Conservation (phyloP, 306 rosid species). For the Acmispon strigosus region DNA sequence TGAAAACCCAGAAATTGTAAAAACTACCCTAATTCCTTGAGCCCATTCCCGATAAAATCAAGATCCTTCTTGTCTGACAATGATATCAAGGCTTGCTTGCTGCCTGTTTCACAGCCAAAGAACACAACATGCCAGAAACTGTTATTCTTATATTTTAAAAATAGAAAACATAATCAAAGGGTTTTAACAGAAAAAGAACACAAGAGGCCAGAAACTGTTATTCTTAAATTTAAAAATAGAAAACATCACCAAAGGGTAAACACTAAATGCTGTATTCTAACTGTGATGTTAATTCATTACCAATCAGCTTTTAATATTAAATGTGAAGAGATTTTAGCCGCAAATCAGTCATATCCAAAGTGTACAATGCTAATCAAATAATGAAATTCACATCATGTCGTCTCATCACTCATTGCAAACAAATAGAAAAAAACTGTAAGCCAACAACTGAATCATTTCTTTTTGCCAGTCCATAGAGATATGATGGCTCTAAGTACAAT, state of each 20-base stretch:
- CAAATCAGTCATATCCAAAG: neutral
- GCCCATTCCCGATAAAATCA: constrained; percentile 67
- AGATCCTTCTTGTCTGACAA: constrained; percentile 87
- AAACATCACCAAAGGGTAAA: too few relatives aligned
- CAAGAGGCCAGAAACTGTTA: too few relatives aligned
- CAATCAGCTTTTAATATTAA: too few relatives aligned
- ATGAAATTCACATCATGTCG: neutral
- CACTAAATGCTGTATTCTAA: too few relatives aligned
- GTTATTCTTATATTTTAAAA: neutral
- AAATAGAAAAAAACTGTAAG: neutral
- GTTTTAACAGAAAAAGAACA: neutral
- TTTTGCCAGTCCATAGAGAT: neutral
- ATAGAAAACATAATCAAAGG: neutral
- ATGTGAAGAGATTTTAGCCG: neutral
- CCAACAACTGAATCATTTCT: neutral
- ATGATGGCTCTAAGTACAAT: neutral
- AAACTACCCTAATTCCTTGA: constrained; percentile 73
- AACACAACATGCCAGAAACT: neutral
- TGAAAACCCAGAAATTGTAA: neutral
- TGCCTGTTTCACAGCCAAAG: constrained; percentile 40
- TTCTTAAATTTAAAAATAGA: too few relatives aligned
- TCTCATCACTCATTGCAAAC: neutral
- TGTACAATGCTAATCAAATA: neutral
- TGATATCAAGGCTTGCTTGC: constrained; percentile 77
- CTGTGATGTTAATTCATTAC: too few relatives aligned